Evolutionary conservation across 2,329 filamentous ascomycete species (phyloP), one percentile per base, ranked within the genome.

Genomic region (Davidsoniella australis): DNA sequence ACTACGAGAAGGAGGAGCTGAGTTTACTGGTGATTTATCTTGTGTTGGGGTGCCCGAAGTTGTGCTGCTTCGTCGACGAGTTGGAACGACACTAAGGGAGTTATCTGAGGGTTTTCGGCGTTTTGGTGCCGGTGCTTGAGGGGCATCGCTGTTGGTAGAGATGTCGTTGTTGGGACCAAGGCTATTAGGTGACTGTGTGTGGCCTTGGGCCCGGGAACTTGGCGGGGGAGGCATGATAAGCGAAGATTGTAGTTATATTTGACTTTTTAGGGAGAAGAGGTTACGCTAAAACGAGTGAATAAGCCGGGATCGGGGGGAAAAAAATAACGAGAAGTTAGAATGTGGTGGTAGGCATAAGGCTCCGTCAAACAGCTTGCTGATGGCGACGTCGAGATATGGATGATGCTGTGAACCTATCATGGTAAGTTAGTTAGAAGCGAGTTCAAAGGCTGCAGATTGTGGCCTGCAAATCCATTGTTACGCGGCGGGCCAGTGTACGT

Each of bases 31-130:
- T 20, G 51, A 37, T 8, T 23, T 33, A 14, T 52, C 50, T 41
- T 42, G 41, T 6, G 20, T 38, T 10, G 50, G 41, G 1, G 46
- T 26, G 16, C 50, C 47, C 12, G 50, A 52, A n/a, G 48, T 37
- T 45, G 50, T 52, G 41, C 50, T 52, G 33, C 46, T 52, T 33
- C 46, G 46, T 44, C 50, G 41, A 10, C 46, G 50, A 18, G 47
- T 23, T 23, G 46, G 41, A 20, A 49, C 42, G 16, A 46, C 14
- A 23, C 33, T 40, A 23, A 41, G 14, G 7, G 49, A 44, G 20
- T 39, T 24, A 6, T 39, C 20, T 29, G 49, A 47, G 40, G 45
- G 45, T 45, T 51, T 51, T 37, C 49, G 49, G 41, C 49, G 41
- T 36, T 51, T 51, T 18, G 49, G 49, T n/a, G 49, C 45, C 6